Base-by-base conservation (phyloP, 305 asterid genomes). In the Nicotiana rustica region DNA sequence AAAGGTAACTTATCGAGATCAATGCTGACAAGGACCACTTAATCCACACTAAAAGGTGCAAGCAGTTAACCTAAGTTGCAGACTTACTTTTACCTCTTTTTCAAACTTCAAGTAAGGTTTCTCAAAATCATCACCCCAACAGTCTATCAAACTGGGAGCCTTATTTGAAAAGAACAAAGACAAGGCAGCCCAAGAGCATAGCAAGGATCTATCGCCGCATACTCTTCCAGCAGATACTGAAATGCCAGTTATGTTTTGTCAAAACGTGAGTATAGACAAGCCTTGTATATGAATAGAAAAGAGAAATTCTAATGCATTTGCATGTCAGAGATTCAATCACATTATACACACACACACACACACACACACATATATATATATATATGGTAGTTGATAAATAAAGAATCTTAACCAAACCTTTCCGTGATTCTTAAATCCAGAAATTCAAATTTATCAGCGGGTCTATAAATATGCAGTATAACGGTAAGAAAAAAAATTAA, bases 171-270 rank as follows among this genome's bases (percentile, higher is more conserved):
- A 86, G 93, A 95, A 85, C 94, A 95, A 13, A 92, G 89, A 86
- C 93, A 97, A 75, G 97, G 97, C 25, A 94, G 85, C 99, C 97
- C 94, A 52, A 93, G 97, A 76, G 94, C 98, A 90, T 84, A 91
- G 82, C 91, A 93, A 66, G 91, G 84, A 90, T 91, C 98, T 62
- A 97, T 85, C 10, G 96, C 95, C 67, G 96, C 93, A 31, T 89
- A 92, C 87, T 95, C 98, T 85, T 94, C 99, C 98, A 92, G 84
- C 15, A 79, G 87, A 78, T 3, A 1, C 1, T 64, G 15, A 76
- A 82, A 15, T 12, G 2, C 25, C 3, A 61, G 67, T 29, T 36
- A 76, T n/a, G 31, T 70, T 10, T 67, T 35, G 29, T 35, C 29
- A 57, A 31, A 77, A 17, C 56, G 66, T 1, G 66, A 77, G 67